Percentiles rank a stretch among this genome's conserved stretches.
phyloP scores from a whole-genome alignment of 2,329 filamentous ascomycete species.

The Phialemoniopsis sp. region DNA sequence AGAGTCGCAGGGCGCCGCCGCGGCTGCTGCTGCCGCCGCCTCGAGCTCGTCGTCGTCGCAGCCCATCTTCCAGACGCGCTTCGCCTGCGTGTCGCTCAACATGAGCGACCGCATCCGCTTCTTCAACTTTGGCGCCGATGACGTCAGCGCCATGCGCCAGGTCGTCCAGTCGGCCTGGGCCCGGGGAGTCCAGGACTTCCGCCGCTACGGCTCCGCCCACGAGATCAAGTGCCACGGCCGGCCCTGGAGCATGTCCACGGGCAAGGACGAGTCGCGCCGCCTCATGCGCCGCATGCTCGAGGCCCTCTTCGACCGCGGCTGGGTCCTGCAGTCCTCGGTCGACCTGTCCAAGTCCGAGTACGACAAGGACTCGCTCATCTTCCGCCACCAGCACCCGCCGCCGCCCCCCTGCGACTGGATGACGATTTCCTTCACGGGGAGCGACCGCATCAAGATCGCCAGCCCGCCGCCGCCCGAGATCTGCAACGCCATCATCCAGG shows the following conservation, averaged over 20 bases:
- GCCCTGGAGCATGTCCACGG: constrained; percentile 24
- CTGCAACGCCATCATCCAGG: constrained; percentile 8
- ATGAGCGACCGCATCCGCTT: constrained; percentile 25
- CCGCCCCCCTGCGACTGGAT: constrained; percentile 30
- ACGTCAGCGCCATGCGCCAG: constrained; percentile 18
- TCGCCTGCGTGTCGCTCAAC: constrained; percentile 23
- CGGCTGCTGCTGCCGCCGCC: not conserved
- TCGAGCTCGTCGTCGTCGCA: constrained; percentile 68
- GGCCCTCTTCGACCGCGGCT: constrained; percentile 25
- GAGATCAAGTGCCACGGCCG: constrained; percentile 30
- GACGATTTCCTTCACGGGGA: constrained; percentile 24
- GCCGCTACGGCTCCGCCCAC: constrained; percentile 22
- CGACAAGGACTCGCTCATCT: constrained; percentile 30
- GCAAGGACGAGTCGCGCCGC: constrained; percentile 21
- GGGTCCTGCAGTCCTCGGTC: constrained; percentile 28
- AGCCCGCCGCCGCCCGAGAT: constrained; percentile 17
- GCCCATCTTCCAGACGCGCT: constrained; percentile 40
- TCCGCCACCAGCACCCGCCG: constrained; percentile 24
- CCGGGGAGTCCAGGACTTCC: constrained; percentile 22
- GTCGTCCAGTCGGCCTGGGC: constrained; percentile 18
- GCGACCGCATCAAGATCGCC: constrained; percentile 24
- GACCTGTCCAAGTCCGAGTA: constrained; percentile 24
- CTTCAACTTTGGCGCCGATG: constrained; percentile 22
- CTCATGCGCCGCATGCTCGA: constrained; percentile 24
- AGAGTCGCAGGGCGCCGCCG: too few species aligned